These are phyloP conservation scores for Eutrema japonicum DNA, from an alignment of 345 rosid genomes.

Conservation along the genomic window DNA sequence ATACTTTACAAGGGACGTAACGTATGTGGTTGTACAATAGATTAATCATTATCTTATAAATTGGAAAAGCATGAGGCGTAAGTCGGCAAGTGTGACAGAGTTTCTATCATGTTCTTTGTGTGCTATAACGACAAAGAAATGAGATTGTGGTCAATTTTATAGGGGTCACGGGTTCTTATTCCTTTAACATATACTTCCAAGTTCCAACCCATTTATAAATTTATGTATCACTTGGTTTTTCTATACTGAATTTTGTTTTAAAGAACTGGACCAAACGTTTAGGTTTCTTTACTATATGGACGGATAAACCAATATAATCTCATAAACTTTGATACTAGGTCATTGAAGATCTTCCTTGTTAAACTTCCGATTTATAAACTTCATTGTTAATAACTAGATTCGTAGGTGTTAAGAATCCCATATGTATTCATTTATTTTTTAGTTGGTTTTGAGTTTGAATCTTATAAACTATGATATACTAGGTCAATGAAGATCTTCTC, in stretches of 20 bases:
- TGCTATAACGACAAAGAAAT: conserved; percentile 20
- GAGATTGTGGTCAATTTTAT: conserved; percentile 36
- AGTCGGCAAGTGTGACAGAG: conserved; percentile 40
- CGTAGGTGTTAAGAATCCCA: background rate
- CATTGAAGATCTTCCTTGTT: too few species aligned
- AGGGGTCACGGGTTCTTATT: conserved; percentile 42
- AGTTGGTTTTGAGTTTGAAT: background rate
- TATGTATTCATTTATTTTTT: background rate
- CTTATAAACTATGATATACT: background rate
- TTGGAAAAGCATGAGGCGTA: conserved; percentile 20
- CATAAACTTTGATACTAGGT: too few species aligned
- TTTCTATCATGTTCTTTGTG: conserved; percentile 41
- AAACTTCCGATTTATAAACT: too few species aligned
- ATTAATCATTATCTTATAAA: conserved; percentile 1
- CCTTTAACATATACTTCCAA: conserved; percentile 37
- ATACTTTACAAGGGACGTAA: background rate
- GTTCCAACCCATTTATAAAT: conserved; percentile 31
- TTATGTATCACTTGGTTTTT: background rate
- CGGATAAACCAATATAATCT: background rate
- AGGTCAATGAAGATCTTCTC: conserved; percentile 8
- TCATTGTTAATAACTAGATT: background rate
- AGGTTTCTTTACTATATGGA: background rate
- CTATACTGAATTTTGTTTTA: background rate
- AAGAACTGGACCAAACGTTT: background rate
- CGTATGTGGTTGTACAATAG: conserved; percentile 16